A percentile compares a stretch with the other conserved stretches of the same genome.
Conservation (phyloP, 2,329 filamentous ascomycete species). For the Ilyonectria sp. region DNA sequence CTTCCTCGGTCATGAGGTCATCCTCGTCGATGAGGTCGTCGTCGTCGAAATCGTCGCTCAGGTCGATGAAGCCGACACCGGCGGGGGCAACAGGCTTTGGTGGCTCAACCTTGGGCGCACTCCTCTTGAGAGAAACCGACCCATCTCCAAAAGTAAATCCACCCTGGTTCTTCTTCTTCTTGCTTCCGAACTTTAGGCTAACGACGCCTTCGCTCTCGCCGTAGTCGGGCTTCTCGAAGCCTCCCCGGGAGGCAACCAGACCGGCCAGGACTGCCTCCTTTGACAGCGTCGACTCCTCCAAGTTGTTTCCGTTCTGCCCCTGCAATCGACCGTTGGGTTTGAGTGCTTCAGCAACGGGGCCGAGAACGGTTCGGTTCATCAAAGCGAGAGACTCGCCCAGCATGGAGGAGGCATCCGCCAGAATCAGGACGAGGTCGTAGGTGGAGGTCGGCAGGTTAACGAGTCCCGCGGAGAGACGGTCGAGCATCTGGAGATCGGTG, state of each 20-base stretch:
- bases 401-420: conserved; percentile 82
- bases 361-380: conserved; percentile 78
- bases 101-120: conserved; percentile 55
- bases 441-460: conserved; percentile 82
- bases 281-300: conserved; percentile 53
- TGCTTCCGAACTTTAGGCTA: conserved; percentile 60
- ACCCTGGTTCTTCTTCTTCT: conserved; percentile 53
- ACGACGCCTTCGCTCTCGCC: conserved; percentile 71
- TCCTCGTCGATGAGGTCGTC: conserved; percentile 96
- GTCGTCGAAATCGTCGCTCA: conserved; percentile 76
- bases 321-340: conserved; percentile 77
- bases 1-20: conserved; percentile 86
- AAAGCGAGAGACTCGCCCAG: conserved; percentile 76
- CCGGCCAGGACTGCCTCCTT: conserved; percentile 90
- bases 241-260: conserved; percentile 73
- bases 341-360: conserved; percentile 78
- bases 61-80: conserved; percentile 79
- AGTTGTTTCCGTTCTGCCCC: conserved; percentile 79
- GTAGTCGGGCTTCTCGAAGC: conserved; percentile 82
- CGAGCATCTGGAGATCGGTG: conserved; percentile 97
- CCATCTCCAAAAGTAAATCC: conserved; percentile 37
- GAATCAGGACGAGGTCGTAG: conserved; percentile 88
- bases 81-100: conserved; percentile 62
- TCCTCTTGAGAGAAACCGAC: conserved; percentile 52
- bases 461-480: conserved; percentile 87